Evolutionary conservation across 202 grass and related monocot species (phyloP).

Genomic region (Panicum hallii): DNA sequence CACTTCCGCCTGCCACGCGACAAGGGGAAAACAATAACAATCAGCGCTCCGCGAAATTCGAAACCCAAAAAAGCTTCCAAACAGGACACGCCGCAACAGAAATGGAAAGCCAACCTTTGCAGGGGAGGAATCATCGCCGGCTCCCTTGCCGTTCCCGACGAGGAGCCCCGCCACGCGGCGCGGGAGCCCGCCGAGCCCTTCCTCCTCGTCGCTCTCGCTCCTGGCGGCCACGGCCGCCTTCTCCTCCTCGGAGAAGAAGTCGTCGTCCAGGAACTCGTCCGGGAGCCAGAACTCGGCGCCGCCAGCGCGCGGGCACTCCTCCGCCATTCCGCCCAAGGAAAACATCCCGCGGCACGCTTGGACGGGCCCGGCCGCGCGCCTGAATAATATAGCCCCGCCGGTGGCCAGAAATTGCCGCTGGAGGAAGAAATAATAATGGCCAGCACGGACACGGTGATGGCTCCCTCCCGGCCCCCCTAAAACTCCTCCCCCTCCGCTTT

Average conservation of each 20-base stretch:
- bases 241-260: slow-evolving; percentile 70
- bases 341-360: not conserved
- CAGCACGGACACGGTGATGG: slow-evolving; percentile 41
- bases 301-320: not conserved
- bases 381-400: slow-evolving; percentile 50
- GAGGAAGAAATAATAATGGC: slow-evolving; percentile 73
- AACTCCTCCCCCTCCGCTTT: slow-evolving; percentile 10
- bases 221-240: slow-evolving; percentile 49
- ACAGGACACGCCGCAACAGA: not conserved
- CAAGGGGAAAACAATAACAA: not conserved
- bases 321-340: slow-evolving; percentile 47
- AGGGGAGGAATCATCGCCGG: not conserved
- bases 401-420: slow-evolving; percentile 49
- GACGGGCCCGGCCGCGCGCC: slow-evolving; percentile 7
- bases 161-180: slow-evolving; percentile 63
- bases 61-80: not conserved
- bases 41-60: slow-evolving; percentile 5
- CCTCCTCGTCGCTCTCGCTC: slow-evolving; percentile 74
- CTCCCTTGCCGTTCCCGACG: slow-evolving; percentile 43
- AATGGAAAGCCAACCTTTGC: slow-evolving; percentile 39
- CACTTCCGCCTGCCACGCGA: slow-evolving; percentile 37
- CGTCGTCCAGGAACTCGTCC: slow-evolving; percentile 71
- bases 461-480: not conserved
- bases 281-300: slow-evolving; percentile 70
- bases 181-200: slow-evolving; percentile 47